Percentiles rank a stretch among this genome's conserved stretches.
phyloP scores from a whole-genome alignment of 495 filamentous ascomycete species.

The Diplogelasinospora grovesii region DNA sequence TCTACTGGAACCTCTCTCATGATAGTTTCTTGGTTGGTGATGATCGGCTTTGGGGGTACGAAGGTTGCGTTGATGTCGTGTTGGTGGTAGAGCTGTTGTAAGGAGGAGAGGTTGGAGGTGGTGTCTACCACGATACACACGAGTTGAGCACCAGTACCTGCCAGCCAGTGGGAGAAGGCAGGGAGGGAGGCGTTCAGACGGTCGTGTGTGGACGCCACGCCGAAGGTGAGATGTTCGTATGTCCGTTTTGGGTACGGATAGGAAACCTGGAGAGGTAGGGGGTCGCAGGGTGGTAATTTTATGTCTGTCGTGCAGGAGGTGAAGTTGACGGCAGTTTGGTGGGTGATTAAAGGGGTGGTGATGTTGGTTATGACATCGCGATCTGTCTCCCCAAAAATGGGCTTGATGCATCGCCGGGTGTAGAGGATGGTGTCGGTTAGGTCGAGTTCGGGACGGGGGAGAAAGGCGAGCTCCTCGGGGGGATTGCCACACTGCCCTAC shows the following conservation, averaged over 20 bases:
- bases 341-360: constrained; percentile 22
- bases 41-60: constrained; percentile 37
- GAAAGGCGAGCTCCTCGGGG: constrained; percentile 20
- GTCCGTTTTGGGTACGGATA: constrained; percentile 20
- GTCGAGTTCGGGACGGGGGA: constrained; percentile 20
- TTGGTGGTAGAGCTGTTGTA: constrained; percentile 22
- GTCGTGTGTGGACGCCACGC: constrained; percentile 52
- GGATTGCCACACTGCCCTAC: too few species aligned
- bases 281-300: constrained; percentile 19
- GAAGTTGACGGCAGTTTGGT: constrained; percentile 25
- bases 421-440: constrained; percentile 33
- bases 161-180: constrained; percentile 56
- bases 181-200: constrained; percentile 51
- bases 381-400: constrained; percentile 16
- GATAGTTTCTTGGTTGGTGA: constrained; percentile 6
- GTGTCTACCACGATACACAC: constrained; percentile 47
- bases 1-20: constrained; percentile 28
- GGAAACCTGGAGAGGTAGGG: constrained; percentile 28
- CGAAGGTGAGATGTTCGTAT: constrained; percentile 39
- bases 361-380: constrained; percentile 27
- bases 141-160: constrained; percentile 48
- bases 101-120: constrained; percentile 15
- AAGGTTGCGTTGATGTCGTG: constrained; percentile 50
- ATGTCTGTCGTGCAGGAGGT: constrained; percentile 16
- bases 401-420: constrained; percentile 32